Percentiles rank a stretch among this genome's conserved stretches.
These are phyloP conservation scores for Arabis hirsuta DNA, from an alignment of 345 rosid genomes.

Conservation along the genomic window DNA sequence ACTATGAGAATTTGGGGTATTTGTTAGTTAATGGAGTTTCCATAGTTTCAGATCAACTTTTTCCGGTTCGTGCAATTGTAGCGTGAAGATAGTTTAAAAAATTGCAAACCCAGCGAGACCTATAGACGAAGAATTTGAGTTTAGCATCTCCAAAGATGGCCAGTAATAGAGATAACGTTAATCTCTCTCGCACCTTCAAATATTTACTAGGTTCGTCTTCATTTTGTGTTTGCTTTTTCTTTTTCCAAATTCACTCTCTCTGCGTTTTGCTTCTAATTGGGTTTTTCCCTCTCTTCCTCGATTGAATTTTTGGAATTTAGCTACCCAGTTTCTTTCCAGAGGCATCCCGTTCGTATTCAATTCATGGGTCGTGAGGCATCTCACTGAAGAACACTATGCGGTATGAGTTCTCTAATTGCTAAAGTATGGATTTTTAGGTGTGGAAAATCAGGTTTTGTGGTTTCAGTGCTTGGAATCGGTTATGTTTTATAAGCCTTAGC, in stretches of 20 bases:
- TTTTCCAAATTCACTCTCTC: too few relatives aligned
- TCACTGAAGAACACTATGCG: constrained; percentile 74
- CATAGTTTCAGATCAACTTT: neutral
- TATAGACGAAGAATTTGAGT: neutral
- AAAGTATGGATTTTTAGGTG: too few relatives aligned
- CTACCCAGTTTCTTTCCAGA: constrained; percentile 82
- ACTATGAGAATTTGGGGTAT: neutral
- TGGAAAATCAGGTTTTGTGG: too few relatives aligned
- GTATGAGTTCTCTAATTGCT: constrained; percentile 41
- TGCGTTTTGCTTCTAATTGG: constrained; percentile 3
- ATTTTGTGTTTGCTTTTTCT: neutral
- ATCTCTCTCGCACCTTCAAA: constrained; percentile 70
- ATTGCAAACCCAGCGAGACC: constrained; percentile 3
- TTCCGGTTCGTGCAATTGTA: constrained; percentile 1
- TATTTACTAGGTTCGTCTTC: constrained; percentile 55
- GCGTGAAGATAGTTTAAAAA: neutral
- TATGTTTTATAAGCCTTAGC: neutral
- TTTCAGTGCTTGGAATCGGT: too few relatives aligned
- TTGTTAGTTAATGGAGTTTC: neutral
- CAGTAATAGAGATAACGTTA: constrained; percentile 40
- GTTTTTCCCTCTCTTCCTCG: neutral
- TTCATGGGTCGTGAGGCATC: constrained; percentile 87
- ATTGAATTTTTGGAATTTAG: constrained; percentile 41
- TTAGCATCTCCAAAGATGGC: constrained; percentile 37
- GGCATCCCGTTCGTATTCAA: constrained; percentile 90